Evolutionary conservation across 306 rosid species (phyloP), one percentile per base, ranked within the genome.

Genomic region (Inga laurina): DNA sequence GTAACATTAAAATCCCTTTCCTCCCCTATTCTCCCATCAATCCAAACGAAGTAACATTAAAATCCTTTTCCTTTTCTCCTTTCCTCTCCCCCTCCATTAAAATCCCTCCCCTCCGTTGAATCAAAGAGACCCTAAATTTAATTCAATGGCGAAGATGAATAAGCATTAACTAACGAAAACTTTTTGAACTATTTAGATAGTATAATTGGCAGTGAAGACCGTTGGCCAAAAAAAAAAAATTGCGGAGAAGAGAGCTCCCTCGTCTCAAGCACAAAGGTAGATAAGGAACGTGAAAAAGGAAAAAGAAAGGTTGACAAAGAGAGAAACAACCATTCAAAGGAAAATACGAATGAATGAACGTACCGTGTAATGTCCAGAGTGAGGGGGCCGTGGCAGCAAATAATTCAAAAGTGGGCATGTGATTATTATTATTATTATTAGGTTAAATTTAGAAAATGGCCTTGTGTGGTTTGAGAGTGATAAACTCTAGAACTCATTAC

Each of bases 401-500:
- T 65, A 13, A 30, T 32, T 32, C 10, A 5, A 65, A 65, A 65
- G 19, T 2, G 35, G n/a, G 71, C 10, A 2, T 14, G 21, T 5
- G 13, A 62, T 24, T 24, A 24, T 61, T 24, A 24, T 8, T 8
- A 10, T 59, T 13, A 65, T 65, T 4, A 65, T 30, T 32, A 15
- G n/a, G 11, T 32, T 65, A 44, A 24, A 43, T 19, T 19, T 67
- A 16, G 35, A 27, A 30, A 73, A 74, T 74, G 78, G 78, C 78
- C 46, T 18, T 74, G 8, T 32, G 48, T 19, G 8, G 89, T 56
- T 46, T 68, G 43, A 80, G 77, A 80, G 76, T 14, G 22, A 68
- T 72, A 18, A 54, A 73, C 21, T 81, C 84, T 73, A 85, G 81
- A 88, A 21, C 81, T 43, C 84, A 72, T 56, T 39, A 41, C 59